Conservation (phyloP, 331 rosid species). For the Saraca asoca region DNA sequence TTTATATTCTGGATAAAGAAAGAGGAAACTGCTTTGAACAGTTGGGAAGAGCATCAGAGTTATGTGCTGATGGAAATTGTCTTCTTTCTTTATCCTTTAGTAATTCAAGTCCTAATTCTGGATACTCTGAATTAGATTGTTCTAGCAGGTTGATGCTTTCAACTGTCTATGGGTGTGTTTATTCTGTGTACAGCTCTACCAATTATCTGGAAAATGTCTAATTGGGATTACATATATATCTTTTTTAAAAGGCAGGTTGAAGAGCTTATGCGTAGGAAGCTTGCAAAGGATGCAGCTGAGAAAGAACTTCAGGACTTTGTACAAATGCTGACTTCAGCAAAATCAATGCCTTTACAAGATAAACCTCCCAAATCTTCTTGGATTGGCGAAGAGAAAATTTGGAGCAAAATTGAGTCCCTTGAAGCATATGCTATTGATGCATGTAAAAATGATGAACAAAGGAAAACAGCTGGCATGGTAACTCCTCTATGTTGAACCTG, state of each 20-base stretch:
- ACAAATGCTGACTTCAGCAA: conserved; percentile 64
- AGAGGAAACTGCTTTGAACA: conserved; percentile 12
- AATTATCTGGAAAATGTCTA: conserved; percentile 12
- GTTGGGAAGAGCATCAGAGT: conserved; percentile 6
- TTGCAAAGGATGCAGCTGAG: conserved; percentile 81
- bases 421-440: conserved; percentile 85
- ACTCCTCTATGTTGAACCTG: conserved; percentile 18
- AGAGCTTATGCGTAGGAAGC: conserved; percentile 74
- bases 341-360: conserved; percentile 59
- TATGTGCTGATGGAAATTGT: conserved; percentile 11
- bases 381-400: conserved; percentile 64
- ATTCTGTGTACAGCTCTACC: conserved; percentile 10
- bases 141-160: conserved; percentile 17
- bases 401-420: conserved; percentile 72
- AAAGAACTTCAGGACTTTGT: conserved; percentile 71
- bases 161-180: neutral
- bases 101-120: conserved; percentile 11
- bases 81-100: conserved; percentile 22
- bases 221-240: neutral
- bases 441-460: conserved; percentile 68
- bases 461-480: conserved; percentile 85
- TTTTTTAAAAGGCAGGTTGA: conserved; percentile 67
- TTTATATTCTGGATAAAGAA: neutral
- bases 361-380: conserved; percentile 84
- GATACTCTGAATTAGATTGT: conserved; percentile 23